These are phyloP conservation scores for Forsythia viridissima DNA, from an alignment of 257 asterid genomes.

Conservation along the genomic window DNA sequence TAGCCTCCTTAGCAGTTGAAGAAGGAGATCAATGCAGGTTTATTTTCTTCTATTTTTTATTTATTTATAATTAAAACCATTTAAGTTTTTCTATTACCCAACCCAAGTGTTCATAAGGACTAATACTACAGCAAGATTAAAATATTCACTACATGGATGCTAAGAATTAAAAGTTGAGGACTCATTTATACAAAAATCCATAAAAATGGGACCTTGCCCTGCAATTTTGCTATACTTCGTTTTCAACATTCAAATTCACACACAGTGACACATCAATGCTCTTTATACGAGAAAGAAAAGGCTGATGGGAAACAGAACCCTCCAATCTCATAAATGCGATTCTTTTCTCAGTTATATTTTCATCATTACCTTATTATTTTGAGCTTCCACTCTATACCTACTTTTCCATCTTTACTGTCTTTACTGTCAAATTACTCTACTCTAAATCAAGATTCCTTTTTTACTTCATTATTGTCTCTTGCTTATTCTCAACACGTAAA, in stretches of 20 bases:
- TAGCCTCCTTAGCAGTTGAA: too few species aligned
- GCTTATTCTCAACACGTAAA: slow-evolving; percentile 22
- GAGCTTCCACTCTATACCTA: slow-evolving; percentile 54
- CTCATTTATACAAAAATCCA: neutral
- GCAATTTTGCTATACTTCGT: neutral
- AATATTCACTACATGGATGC: neutral
- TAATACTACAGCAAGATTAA: too few species aligned
- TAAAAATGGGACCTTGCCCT: neutral
- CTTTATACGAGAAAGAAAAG: slow-evolving; percentile 55
- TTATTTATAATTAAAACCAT: neutral
- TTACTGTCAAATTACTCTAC: slow-evolving; percentile 7
- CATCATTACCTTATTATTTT: slow-evolving; percentile 72
- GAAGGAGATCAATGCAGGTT: too few species aligned
- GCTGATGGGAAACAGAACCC: slow-evolving; percentile 48
- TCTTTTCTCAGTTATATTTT: slow-evolving; percentile 26
- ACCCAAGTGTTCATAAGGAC: too few species aligned
- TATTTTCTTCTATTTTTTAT: too few species aligned
- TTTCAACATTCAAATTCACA: slow-evolving; percentile 44
- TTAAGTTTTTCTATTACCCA: neutral
- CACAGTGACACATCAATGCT: slow-evolving; percentile 36
- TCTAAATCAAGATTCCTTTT: neutral
- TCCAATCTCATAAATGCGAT: slow-evolving; percentile 52
- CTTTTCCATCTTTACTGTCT: slow-evolving; percentile 25
- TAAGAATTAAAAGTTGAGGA: neutral
- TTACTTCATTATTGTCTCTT: slow-evolving; percentile 14